These are phyloP conservation scores for Euphorbia schlechtendalii DNA, from an alignment of 441 rosid genomes.

Conservation along the genomic window DNA sequence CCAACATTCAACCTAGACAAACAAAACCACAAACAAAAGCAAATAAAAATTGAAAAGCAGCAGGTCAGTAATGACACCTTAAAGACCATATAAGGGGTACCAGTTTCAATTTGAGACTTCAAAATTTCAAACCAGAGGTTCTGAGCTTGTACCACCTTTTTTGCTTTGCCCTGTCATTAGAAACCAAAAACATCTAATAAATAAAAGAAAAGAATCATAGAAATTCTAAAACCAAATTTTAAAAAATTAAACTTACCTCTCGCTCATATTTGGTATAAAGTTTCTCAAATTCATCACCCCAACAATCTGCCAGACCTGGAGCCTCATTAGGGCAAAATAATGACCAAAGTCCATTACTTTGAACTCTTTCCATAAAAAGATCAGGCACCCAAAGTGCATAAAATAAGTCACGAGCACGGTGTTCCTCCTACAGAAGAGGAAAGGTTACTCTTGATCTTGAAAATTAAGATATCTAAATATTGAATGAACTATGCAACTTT, in stretches of 20 bases:
- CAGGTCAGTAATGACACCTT: slow-evolving; percentile 39
- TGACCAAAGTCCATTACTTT: slow-evolving; percentile 68
- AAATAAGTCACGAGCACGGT: slow-evolving; percentile 79
- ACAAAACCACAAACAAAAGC: not conserved
- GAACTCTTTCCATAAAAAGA: slow-evolving; percentile 90
- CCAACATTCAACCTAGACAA: not conserved
- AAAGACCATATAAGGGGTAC: slow-evolving; percentile 90
- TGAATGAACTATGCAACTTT: not conserved
- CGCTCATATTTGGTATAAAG: slow-evolving; percentile 58
- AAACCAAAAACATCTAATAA: not conserved
- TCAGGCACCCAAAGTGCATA: slow-evolving; percentile 91
- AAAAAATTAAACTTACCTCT: slow-evolving; percentile 29
- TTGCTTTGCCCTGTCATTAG: slow-evolving; percentile 62
- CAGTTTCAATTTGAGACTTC: slow-evolving; percentile 85
- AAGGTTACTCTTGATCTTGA: not conserved
- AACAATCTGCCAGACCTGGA: slow-evolving; percentile 77
- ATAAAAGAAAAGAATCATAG: not conserved
- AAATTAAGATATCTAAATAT: no score
- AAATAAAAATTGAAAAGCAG: not conserved
- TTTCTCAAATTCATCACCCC: slow-evolving; percentile 81
- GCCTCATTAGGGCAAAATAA: slow-evolving; percentile 85
- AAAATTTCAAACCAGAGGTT: slow-evolving; percentile 80
- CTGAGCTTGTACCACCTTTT: slow-evolving; percentile 80
- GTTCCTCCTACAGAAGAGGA: slow-evolving; percentile 52
- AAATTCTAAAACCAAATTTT: not conserved